Conservation (phyloP, 192 early-diverging fungal genomes). For the Umbelopsis sp. region DNA sequence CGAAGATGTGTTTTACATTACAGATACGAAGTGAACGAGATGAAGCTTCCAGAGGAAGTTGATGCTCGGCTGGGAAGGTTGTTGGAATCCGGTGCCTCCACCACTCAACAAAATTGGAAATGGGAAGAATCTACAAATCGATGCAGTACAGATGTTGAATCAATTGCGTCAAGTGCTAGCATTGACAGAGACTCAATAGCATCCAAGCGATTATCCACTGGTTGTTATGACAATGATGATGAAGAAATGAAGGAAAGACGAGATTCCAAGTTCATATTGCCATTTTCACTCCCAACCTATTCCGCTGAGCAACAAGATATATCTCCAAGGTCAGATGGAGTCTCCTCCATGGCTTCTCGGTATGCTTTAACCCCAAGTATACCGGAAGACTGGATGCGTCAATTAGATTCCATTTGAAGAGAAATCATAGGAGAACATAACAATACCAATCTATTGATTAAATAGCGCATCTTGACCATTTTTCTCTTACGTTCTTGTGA, state of each 20-base stretch:
- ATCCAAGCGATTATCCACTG: not conserved
- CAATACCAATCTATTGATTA: not conserved
- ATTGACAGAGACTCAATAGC: not conserved
- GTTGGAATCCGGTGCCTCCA: not conserved
- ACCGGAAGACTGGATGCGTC: constrained; percentile 37
- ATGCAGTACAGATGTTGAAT: not conserved
- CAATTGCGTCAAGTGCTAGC: not conserved
- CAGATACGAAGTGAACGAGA: constrained; percentile 88
- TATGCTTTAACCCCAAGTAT: constrained; percentile 24
- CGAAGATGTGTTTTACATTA: constrained; percentile 78
- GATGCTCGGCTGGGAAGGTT: constrained; percentile 27
- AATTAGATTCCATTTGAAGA: constrained; percentile 21
- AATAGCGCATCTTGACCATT: too few species aligned
- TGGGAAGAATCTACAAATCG: not conserved
- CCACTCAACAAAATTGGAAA: not conserved
- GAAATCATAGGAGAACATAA: not conserved
- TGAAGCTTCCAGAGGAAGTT: constrained; percentile 69
- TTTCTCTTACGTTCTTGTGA: too few species aligned
- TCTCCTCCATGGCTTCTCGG: not conserved
- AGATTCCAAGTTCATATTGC: constrained; percentile 57
- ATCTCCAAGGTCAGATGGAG: not conserved
- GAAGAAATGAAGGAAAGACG: constrained; percentile 38
- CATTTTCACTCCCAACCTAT: constrained; percentile 66
- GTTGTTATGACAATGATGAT: constrained; percentile 26
- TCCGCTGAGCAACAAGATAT: constrained; percentile 28